Percentiles rank a stretch among this genome's conserved stretches.
phyloP scores from a whole-genome alignment of 1,139 yeast genomes.

The Yamadazyma jaroonii region DNA sequence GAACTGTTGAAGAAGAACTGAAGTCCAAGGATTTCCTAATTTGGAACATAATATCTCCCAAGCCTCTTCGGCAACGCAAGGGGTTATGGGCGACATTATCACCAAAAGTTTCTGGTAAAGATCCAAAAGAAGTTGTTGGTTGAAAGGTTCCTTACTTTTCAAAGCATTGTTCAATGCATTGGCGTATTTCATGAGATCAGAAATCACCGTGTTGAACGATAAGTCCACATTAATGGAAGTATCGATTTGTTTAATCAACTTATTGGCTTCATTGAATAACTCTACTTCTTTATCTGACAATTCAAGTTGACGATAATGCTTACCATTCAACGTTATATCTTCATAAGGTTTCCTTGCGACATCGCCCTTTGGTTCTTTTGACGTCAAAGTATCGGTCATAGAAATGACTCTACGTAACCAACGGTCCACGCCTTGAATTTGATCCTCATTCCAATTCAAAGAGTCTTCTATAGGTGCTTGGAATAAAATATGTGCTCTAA shows the following conservation, averaged over 20 bases:
- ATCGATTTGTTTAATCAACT: slow-evolving; percentile 48
- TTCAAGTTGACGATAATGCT: slow-evolving; percentile 12
- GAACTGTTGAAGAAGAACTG: slow-evolving; percentile 55
- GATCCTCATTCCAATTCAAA: slow-evolving; percentile 85
- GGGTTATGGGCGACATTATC: slow-evolving; percentile 72
- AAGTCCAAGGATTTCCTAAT: slow-evolving; percentile 35
- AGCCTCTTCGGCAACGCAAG: slow-evolving; percentile 79
- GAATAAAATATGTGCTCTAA: slow-evolving; percentile 90
- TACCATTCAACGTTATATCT: slow-evolving; percentile 22
- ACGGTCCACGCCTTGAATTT: slow-evolving; percentile 81
- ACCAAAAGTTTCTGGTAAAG: slow-evolving; percentile 53
- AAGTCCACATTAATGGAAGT: slow-evolving; percentile 57
- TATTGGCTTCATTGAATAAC: slow-evolving; percentile 58
- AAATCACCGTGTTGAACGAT: slow-evolving; percentile 78
- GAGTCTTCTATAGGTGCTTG: slow-evolving; percentile 87
- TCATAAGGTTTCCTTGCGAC: slow-evolving; percentile 1
- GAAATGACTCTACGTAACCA: slow-evolving; percentile 70
- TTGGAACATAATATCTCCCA: slow-evolving; percentile 53
- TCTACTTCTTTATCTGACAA: slow-evolving; percentile 47
- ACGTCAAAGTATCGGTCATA: too few species aligned
- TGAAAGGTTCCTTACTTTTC: slow-evolving; percentile 24
- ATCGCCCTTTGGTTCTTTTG: not conserved
- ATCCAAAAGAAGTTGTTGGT: slow-evolving; percentile 30
- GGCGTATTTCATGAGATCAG: slow-evolving; percentile 87
- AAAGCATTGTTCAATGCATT: slow-evolving; percentile 45